Evolutionary conservation across 2,329 filamentous ascomycete genomes (phyloP), one percentile per base, ranked within the genome.

Genomic region (Fusarium sp.): DNA sequence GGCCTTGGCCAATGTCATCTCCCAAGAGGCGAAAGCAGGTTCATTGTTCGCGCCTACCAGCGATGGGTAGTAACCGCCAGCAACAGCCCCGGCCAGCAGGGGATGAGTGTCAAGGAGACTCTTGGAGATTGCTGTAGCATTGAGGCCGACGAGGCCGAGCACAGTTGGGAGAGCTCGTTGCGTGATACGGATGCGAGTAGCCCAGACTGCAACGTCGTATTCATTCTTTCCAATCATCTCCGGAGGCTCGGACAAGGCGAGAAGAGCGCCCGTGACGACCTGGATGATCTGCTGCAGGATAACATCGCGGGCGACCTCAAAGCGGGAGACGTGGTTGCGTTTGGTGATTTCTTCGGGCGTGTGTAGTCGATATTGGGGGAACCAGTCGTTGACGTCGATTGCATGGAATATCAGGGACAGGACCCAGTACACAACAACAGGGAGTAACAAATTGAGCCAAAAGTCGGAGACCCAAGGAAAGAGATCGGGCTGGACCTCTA

Each of bases 271-370:
- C 47, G 94, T 92, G 24, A 88, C 82, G 30, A 94, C 93, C 85
- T 99, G 96, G 55, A 99, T 93, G 69, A 96, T 82, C 81, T 99
- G 96, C 84, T 99, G 96, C 66, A 98, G 81, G 62, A 98, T 85
- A 76, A 98, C 96, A 86, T 98, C 96, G 81, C 94, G 92, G 72
- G 96, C 90, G 8, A 98, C 95, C 79, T 98, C 92, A 84, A 89
- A 94, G 72, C 94, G 90, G 52, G 93, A 90, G 60, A 94, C 96
- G 79, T 94, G 94, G 83, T 98, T 98, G 78, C 95, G 90, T 82
- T 94, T 94, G 41, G 91, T 82, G 72, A 98, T 93, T 83, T 98
- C 96, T 59, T 94, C 95, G 20, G 96, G 96, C 0, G 96, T 98
- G 84, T 99, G 96, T 47, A 99, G 88, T 72, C 96, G 93, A 84